Percentiles rank a stretch among this genome's conserved stretches.
Conservation (phyloP, 2,329 filamentous ascomycete genomes). For the Aspergillus brunneoviolaceus region DNA sequence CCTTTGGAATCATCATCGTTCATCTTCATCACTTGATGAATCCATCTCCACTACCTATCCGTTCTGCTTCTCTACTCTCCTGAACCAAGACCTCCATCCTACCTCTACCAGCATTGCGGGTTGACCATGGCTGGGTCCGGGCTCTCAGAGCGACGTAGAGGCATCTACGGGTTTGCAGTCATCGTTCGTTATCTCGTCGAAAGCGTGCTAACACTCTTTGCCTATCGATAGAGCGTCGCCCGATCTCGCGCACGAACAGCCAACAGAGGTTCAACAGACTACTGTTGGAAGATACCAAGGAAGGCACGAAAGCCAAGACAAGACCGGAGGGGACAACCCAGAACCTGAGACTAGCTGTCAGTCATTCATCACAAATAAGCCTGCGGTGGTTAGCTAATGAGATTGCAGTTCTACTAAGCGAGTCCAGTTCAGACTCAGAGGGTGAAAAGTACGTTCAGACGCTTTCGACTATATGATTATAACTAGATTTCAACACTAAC, state of each 20-base stretch:
- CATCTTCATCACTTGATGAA: not conserved
- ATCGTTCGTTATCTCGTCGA: not conserved
- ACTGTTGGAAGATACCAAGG: not conserved
- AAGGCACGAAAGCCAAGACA: not conserved
- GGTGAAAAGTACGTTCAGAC: not conserved
- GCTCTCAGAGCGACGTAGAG: not conserved
- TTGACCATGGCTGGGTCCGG: slow-evolving; percentile 5
- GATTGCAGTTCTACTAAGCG: not conserved
- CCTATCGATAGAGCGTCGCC: not conserved
- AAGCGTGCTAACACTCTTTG: not conserved
- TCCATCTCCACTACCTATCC: not conserved
- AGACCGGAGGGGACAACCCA: not conserved
- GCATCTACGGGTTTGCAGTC: not conserved
- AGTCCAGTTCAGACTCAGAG: not conserved
- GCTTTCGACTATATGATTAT: not conserved
- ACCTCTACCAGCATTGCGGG: not conserved
- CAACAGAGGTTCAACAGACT: not conserved
- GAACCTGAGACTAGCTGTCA: not conserved
- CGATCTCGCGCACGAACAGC: not conserved
- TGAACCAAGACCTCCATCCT: not conserved
- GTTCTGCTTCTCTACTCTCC: not conserved
- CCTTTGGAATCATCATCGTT: not conserved
- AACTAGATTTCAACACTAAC: not conserved
- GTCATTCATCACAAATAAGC: not conserved
- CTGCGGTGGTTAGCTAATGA: no score